These are phyloP conservation scores for Perilla frutescens DNA, from an alignment of 257 asterid genomes.

Conservation along the genomic window DNA sequence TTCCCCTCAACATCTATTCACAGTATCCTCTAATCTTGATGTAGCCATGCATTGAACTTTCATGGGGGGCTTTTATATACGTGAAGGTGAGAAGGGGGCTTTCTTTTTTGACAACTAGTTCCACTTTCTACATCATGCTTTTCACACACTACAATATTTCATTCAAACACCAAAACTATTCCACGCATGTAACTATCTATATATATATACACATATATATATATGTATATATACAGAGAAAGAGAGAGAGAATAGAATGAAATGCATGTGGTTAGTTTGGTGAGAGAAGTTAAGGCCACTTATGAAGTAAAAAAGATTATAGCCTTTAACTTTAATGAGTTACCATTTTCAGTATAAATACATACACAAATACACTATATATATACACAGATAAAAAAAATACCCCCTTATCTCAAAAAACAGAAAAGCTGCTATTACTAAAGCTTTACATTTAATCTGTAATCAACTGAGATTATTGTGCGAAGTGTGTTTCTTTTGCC, in stretches of 20 bases:
- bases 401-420: background rate
- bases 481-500: slow-evolving; percentile 27
- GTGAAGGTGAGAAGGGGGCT: slow-evolving; percentile 29
- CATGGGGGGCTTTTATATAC: slow-evolving; percentile 42
- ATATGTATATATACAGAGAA: too few relatives aligned
- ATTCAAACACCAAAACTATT: background rate
- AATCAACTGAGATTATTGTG: slow-evolving; percentile 28
- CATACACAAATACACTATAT: background rate
- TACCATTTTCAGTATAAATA: background rate
- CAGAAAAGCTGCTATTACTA: slow-evolving; percentile 6
- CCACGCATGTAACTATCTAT: background rate
- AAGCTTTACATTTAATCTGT: slow-evolving; percentile 11
- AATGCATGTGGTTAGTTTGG: slow-evolving; percentile 8
- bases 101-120: slow-evolving; percentile 36
- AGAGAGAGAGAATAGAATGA: too few relatives aligned
- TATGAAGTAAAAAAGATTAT: background rate
- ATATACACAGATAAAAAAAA: background rate
- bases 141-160: slow-evolving; percentile 34
- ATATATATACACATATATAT: background rate
- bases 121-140: slow-evolving; percentile 47
- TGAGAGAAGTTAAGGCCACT: slow-evolving; percentile 31
- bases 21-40: slow-evolving; percentile 23
- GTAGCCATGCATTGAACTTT: slow-evolving; percentile 48
- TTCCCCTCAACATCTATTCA: slow-evolving; percentile 53
- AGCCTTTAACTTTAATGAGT: too few relatives aligned